Evolutionary conservation across 1,139 yeast species (phyloP), one percentile per base, ranked within the genome.

Genomic region (Hemisphaericaspora lyxosophila): DNA sequence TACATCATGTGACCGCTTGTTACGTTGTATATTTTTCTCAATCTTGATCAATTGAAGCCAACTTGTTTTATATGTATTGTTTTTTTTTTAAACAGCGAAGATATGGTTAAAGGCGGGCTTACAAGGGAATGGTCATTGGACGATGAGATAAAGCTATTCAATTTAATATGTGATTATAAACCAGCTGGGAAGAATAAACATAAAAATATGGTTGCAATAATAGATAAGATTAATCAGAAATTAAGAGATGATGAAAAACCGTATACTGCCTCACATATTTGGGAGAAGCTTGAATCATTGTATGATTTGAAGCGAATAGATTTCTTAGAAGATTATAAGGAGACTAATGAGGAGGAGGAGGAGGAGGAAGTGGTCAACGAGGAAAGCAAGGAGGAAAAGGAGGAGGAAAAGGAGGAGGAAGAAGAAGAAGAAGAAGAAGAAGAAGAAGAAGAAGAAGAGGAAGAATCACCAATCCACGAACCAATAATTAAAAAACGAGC

Each of bases 81-180:
- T n/a, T n/a, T n/a, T n/a, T n/a, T n/a, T n/a, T n/a, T n/a, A n/a
- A n/a, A n/a, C n/a, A n/a, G n/a, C n/a, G n/a, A n/a, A n/a, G n/a
- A n/a, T n/a, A n/a, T n/a, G n/a, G n/a, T n/a, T n/a, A n/a, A n/a
- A n/a, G n/a, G n/a, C n/a, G n/a, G n/a, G n/a, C 29, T 9, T 15
- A 29, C 28, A 7, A 20, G 49, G 31, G 30, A 43, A 63, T 73
- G 95, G 95, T 60, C 72, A 7, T 56, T 71, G 2, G 81, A 78
- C 36, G 86, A 83, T 44, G 95, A 86, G 55, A 79, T 82, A 35
- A 69, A 70, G 45, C 68, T 86, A 26, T 78, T 84, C 51, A 68
- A 78, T 41, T 78, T 87, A 36, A 69, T 85, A 2, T 80, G 92
- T 47, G 82, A 79, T 46, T 73, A 70, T 60, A 82, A 82, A 53